These are phyloP conservation scores for Floccularia luteovirens DNA, from an alignment of 768 basidiomycete species.

Conservation along the genomic window DNA sequence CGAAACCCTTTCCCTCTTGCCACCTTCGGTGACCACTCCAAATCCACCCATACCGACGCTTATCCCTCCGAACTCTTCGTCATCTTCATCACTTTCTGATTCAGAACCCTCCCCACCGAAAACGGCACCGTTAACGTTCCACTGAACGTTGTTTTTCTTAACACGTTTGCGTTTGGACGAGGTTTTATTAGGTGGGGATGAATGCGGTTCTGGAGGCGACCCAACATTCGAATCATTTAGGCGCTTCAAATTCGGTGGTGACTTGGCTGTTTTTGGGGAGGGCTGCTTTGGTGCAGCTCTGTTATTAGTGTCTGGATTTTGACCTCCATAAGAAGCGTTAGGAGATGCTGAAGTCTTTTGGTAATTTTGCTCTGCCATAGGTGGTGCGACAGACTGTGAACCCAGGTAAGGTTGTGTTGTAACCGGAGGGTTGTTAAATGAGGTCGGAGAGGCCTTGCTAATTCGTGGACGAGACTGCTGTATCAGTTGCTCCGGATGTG, in stretches of 20 bases:
- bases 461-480: slow-evolving; percentile 4
- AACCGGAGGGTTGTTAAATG: not conserved
- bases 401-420: not conserved
- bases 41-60: slow-evolving; percentile 40
- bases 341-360: no score
- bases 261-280: no score
- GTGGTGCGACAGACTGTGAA: not conserved
- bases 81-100: slow-evolving; percentile 29
- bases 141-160: slow-evolving; percentile 16
- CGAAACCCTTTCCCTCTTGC: slow-evolving; percentile 17
- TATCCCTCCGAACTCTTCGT: slow-evolving; percentile 29
- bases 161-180: slow-evolving; percentile 18
- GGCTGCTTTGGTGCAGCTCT: no score
- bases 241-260: no score
- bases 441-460: not conserved
- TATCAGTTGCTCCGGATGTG: slow-evolving; percentile 9
- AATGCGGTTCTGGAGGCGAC: not conserved
- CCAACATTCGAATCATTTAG: no score
- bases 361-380: no score
- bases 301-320: no score
- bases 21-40: slow-evolving; percentile 26
- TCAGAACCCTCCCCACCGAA: slow-evolving; percentile 21
- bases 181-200: not conserved
- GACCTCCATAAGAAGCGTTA: no score
- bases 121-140: slow-evolving; percentile 9